Base-by-base conservation (phyloP, 2,329 filamentous ascomycete genomes). In the Colletotrichum scovillei region DNA sequence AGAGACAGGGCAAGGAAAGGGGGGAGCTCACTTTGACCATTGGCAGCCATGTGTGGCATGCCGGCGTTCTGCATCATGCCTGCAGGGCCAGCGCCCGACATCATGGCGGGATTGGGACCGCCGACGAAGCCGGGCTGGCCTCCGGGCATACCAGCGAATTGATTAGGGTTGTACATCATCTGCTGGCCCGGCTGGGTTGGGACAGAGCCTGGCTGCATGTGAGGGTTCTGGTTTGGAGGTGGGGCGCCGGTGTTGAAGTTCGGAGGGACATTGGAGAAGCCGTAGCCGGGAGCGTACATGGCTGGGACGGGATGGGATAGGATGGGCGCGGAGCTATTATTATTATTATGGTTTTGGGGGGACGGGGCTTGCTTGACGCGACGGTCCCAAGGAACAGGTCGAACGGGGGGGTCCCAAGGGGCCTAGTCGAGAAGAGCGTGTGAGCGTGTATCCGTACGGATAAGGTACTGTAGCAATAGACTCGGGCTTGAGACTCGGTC, bases 41-140 rank as follows among this genome's bases (percentile, higher is more conserved):
- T 91, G 75, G 86, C 82, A 76, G 84, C 84, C 88, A 91, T 90
- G 80, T 88, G 88, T 75, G 86, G 86, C 88, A 91, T 89, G 79
- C 83, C 87, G 77, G 88, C 81, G 80, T 87, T 90, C 82, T 89
- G 90, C 90, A 92, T 91, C 89, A 92, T 91, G 78, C 86, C 88
- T 81, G 84, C 86, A 82, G 87, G 85, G 53, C 86, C 87, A 75
- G 82, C 81, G 76, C 83, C 85, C 63, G 84, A 82, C 85, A 89
- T 89, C 87, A 91, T 89, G 81, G 88, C 83, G 66, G 85, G 83
- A 76, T 88, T 89, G 65, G 86, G 86, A 76, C 84, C 86, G 60
- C 85, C 85, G 63, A 84, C 84, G 77, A 89, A 90, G 75, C 80
- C 82, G 72, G 82, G 84, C 79, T 89, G 88, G 67, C 82, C 83